A percentile compares a stretch with the other conserved stretches of the same genome.
Conservation (phyloP, 805 yeast species). For the Hanseniaspora singularis region DNA sequence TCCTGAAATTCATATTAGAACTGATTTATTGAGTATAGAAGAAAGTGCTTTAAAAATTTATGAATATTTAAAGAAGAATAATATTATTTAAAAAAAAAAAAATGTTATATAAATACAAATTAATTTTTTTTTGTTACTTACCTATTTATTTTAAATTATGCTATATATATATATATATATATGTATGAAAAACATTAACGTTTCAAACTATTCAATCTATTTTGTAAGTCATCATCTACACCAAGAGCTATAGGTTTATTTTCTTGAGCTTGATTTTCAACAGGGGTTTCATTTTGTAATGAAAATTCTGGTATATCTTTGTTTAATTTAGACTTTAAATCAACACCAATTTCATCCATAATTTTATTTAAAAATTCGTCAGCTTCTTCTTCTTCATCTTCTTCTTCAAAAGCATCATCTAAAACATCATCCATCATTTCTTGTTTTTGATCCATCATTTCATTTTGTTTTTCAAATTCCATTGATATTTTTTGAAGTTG, state of each 20-base stretch:
- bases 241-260: slow-evolving; percentile 42
- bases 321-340: slow-evolving; percentile 42
- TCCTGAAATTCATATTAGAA: slow-evolving; percentile 73
- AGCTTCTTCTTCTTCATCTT: slow-evolving; percentile 80
- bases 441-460: slow-evolving; percentile 95
- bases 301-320: slow-evolving; percentile 34
- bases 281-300: slow-evolving; percentile 1
- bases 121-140: too few relatives aligned
- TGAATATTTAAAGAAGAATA: slow-evolving; percentile 49
- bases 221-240: slow-evolving; percentile 78
- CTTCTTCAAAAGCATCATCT: slow-evolving; percentile 82
- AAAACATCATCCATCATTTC: slow-evolving; percentile 98
- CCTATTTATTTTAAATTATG: too few relatives aligned
- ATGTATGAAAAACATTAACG: slow-evolving; percentile 32
- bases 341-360: slow-evolving; percentile 91
- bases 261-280: slow-evolving; percentile 22
- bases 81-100: slow-evolving; percentile 20
- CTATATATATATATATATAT: too few relatives aligned
- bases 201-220: slow-evolving; percentile 72
- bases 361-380: slow-evolving; percentile 87
- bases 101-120: too few relatives aligned
- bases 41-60: slow-evolving; percentile 65
- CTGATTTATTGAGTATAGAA: slow-evolving; percentile 61
- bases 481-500: slow-evolving; percentile 79
- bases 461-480: slow-evolving; percentile 91